Percentiles rank a stretch among this genome's conserved stretches.
Evolutionary conservation across 805 yeast genomes (phyloP).

Genomic region (Wickerhamomyces ciferrii): DNA sequence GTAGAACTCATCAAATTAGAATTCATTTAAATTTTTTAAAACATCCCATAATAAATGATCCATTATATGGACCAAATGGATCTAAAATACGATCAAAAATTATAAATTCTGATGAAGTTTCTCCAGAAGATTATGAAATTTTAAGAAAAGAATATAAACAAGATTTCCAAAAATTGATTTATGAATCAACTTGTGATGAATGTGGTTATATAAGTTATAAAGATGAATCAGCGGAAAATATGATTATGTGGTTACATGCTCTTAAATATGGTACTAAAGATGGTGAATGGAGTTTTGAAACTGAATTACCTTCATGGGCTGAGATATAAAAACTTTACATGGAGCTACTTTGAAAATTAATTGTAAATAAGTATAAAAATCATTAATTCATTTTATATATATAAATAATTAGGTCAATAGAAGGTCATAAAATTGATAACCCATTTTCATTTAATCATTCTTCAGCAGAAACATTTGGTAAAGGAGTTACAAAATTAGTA

Average conservation of each 20-base stretch:
- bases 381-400: too few species aligned
- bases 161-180: conserved; percentile 36
- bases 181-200: conserved; percentile 56
- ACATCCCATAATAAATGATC: conserved; percentile 88
- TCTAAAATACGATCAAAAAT: background rate
- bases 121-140: conserved; percentile 40
- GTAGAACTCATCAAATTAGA: conserved; percentile 92
- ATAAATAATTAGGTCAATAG: too few species aligned
- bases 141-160: background rate
- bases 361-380: too few species aligned
- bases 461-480: background rate
- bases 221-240: conserved; percentile 7
- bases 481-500: background rate
- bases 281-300: conserved; percentile 9
- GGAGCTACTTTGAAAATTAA: too few species aligned
- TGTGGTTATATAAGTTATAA: conserved; percentile 15
- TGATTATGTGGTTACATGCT: conserved; percentile 21
- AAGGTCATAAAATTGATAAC: too few species aligned
- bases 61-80: conserved; percentile 51
- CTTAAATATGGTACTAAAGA: conserved; percentile 14
- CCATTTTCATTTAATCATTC: background rate
- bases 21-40: conserved; percentile 92
- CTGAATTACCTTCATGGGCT: conserved; percentile 18
- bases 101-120: conserved; percentile 38
- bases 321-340: conserved; percentile 4